phyloP scores from a whole-genome alignment of 2,329 filamentous ascomycete species.

The Xylariaceae sp. region DNA sequence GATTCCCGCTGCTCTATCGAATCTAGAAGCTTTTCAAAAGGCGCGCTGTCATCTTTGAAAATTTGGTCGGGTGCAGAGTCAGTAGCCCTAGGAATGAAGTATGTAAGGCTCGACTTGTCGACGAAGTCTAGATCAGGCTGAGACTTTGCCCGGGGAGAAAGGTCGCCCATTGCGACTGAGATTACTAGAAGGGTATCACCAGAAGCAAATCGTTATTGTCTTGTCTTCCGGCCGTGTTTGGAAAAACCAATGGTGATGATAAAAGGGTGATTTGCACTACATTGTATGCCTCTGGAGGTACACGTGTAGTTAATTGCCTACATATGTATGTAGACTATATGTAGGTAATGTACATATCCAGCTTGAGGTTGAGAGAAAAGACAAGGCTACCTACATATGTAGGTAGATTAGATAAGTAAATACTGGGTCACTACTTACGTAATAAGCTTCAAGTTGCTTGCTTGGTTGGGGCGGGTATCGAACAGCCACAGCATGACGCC shows the following conservation, averaged over 20 bases:
- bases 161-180: conserved; percentile 36
- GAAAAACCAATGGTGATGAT: background rate
- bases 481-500: background rate
- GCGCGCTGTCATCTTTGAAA: conserved; percentile 53
- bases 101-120: conserved; percentile 65
- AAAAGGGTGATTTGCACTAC: background rate
- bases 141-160: conserved; percentile 41
- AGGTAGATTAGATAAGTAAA: background rate
- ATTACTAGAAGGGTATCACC: background rate
- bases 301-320: no score
- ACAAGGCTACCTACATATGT: conserved; percentile 1
- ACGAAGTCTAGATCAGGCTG: conserved; percentile 55
- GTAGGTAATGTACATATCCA: no score
- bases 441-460: no score
- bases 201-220: background rate
- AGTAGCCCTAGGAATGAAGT: conserved; percentile 65
- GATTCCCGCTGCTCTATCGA: conserved; percentile 67
- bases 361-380: background rate
- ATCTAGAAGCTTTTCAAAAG: conserved; percentile 57
- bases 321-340: no score
- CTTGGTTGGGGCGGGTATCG: no score
- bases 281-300: no score
- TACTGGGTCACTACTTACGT: background rate
- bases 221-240: background rate
- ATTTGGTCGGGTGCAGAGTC: conserved; percentile 60